Evolutionary conservation across 164 flowering plant species (phyloP).

Genomic region (Vitis rotundifolia): DNA sequence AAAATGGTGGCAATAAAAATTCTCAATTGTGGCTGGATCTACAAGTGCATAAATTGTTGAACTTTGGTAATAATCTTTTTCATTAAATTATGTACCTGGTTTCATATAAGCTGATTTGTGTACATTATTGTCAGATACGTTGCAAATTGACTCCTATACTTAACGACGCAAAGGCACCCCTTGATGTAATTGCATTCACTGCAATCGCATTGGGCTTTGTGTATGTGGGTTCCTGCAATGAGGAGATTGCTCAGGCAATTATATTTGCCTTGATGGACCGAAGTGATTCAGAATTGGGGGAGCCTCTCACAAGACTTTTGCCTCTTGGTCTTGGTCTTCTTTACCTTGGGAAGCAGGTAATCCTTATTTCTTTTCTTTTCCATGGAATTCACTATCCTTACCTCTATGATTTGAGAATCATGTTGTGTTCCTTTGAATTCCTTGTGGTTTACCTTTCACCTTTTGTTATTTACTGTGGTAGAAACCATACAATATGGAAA

Average conservation of each 20-base stretch:
- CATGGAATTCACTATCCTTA: background rate
- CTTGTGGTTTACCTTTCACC: background rate
- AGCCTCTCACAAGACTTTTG: constrained; percentile 76
- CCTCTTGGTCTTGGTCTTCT: constrained; percentile 94
- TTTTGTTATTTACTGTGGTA: background rate
- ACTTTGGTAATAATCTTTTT: background rate
- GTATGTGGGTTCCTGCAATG: constrained; percentile 93
- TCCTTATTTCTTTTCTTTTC: background rate
- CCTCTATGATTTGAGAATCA: no score
- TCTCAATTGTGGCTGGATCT: no score
- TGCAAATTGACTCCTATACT: constrained; percentile 60
- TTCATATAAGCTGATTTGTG: constrained; percentile 10
- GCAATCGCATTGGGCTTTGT: constrained; percentile 91
- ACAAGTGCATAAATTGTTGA: no score
- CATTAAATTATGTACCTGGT: background rate
- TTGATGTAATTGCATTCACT: constrained; percentile 90
- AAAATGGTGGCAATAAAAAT: no score
- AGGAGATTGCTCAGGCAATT: constrained; percentile 93
- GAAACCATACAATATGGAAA: background rate
- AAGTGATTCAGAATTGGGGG: constrained; percentile 81
- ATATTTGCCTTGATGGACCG: constrained; percentile 91
- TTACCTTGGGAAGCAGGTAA: constrained; percentile 97
- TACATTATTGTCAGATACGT: constrained; percentile 49
- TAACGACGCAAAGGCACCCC: constrained; percentile 71
- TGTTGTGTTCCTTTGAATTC: background rate